These are phyloP conservation scores for Sanguinoderma infundibulare DNA, from an alignment of 1,284 basidiomycete genomes.

Conservation along the genomic window DNA sequence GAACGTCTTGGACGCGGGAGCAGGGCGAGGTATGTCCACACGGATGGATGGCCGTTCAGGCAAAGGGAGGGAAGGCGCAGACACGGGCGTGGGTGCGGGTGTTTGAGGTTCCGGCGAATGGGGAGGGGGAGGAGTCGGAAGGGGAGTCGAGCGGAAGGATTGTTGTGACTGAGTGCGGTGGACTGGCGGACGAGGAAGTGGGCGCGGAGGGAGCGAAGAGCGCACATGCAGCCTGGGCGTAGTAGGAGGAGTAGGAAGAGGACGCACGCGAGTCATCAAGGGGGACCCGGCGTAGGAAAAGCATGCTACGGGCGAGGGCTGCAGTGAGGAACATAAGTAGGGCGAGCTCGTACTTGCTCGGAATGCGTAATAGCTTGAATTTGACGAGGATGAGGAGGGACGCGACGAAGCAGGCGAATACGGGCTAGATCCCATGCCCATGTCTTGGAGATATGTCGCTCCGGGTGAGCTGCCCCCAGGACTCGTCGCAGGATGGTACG, in stretches of 20 bases:
- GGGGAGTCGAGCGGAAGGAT: neutral
- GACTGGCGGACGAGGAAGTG: conserved; percentile 19
- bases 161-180: conserved; percentile 2
- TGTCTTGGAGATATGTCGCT: conserved; percentile 4
- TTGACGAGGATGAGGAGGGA: conserved; percentile 22
- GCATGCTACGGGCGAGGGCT: neutral
- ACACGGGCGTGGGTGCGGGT: neutral
- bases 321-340: neutral
- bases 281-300: neutral
- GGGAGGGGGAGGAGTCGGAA: neutral
- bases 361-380: conserved; percentile 12
- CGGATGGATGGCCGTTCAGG: conserved; percentile 14
- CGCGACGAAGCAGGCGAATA: conserved; percentile 13
- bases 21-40: conserved; percentile 8
- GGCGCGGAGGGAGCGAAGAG: conserved; percentile 11
- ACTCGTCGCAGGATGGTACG: neutral
- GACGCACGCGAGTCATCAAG: neutral
- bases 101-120: neutral
- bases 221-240: neutral
- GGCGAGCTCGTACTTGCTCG: neutral
- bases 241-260: conserved; percentile 19
- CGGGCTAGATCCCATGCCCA: neutral
- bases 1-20: neutral
- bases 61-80: no score
- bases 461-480: conserved; percentile 11